Conservation (phyloP, 495 filamentous ascomycete species). For the Pyrenula massariospora region DNA sequence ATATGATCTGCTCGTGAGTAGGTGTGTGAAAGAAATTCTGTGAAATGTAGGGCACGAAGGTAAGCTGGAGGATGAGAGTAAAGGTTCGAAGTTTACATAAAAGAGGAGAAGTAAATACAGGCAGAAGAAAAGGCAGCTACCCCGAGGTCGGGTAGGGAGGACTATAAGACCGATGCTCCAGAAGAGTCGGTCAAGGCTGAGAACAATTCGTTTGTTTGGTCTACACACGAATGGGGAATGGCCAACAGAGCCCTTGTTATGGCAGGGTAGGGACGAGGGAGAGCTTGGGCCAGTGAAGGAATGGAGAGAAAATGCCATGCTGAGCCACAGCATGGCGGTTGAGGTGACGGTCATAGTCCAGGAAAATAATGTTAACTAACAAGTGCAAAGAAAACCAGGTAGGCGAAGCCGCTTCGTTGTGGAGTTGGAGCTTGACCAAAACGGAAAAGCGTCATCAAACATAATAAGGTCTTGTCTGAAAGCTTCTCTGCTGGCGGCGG, state of each 20-base stretch:
- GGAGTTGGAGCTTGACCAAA: background rate
- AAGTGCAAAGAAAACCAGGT: background rate
- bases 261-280: background rate
- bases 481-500: background rate
- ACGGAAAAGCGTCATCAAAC: background rate
- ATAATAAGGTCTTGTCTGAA: background rate
- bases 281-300: background rate
- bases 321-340: background rate
- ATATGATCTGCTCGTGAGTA: background rate
- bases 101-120: background rate
- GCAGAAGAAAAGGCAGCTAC: background rate
- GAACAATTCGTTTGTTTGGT: background rate
- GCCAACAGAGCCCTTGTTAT: background rate
- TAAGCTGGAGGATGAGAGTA: background rate
- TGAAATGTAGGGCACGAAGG: background rate
- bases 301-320: background rate
- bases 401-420: background rate
- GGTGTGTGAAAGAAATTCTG: background rate
- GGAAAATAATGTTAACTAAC: background rate
- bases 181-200: background rate
- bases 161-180: background rate
- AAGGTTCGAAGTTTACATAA: background rate
- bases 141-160: background rate
- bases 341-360: background rate
- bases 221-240: background rate